These are phyloP conservation scores for Pyracantha coccinea DNA, from an alignment of 331 rosid species.

Conservation along the genomic window DNA sequence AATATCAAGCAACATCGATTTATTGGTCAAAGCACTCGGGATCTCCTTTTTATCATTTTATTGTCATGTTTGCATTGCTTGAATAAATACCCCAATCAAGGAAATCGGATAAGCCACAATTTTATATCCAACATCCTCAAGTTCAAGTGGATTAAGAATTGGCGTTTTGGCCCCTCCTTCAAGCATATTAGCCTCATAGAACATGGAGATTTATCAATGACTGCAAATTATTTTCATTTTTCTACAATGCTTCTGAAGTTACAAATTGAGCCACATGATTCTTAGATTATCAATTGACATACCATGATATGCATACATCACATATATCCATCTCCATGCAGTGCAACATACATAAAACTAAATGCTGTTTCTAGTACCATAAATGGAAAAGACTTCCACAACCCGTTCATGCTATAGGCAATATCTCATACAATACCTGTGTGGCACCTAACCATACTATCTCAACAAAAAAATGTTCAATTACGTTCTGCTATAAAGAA, in stretches of 20 bases:
- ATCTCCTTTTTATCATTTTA: no score
- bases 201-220: conserved; percentile 9
- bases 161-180: conserved; percentile 99
- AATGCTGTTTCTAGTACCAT: background rate
- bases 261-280: background rate
- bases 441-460: background rate
- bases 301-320: background rate
- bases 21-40: no score
- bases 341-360: background rate
- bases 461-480: background rate
- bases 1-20: no score
- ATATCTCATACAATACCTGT: background rate
- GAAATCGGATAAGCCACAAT: conserved; percentile 87
- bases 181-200: conserved; percentile 85
- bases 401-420: background rate
- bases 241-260: background rate
- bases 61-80: conserved; percentile 50
- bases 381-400: background rate
- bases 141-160: conserved; percentile 62
- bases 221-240: background rate
- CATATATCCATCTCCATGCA: background rate
- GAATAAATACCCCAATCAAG: conserved; percentile 77
- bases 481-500: background rate
- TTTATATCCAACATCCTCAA: conserved; percentile 75
- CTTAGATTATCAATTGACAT: background rate